Conservation (phyloP, 2,329 filamentous ascomycete species). For the Fusarium nelsonii region DNA sequence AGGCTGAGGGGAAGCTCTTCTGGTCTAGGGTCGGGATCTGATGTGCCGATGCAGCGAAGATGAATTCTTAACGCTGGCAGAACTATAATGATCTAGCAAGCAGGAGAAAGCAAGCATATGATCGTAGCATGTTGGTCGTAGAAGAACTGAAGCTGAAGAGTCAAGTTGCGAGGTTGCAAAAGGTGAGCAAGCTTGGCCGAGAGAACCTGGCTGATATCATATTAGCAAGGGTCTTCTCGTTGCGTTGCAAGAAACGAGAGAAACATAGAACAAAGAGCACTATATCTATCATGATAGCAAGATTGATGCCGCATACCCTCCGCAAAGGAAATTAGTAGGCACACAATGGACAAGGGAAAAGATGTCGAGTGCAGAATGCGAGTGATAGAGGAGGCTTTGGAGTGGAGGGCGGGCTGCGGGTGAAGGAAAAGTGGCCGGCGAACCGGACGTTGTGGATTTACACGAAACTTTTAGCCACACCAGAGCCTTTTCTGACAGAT, state of each 20-base stretch:
- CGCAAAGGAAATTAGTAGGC: background rate
- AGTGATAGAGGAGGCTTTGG: constrained; percentile 41
- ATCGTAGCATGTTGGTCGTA: background rate
- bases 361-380: constrained; percentile 25
- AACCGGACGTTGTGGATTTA: constrained; percentile 44
- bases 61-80: background rate
- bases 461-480: constrained; percentile 22
- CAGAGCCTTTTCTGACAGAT: background rate
- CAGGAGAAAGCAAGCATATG: background rate
- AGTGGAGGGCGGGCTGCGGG: constrained; percentile 30
- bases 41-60: constrained; percentile 13
- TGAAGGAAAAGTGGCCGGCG: constrained; percentile 45
- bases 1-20: constrained; percentile 39
- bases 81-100: background rate
- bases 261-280: background rate
- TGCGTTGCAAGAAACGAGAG: background rate
- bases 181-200: constrained; percentile 38
- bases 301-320: background rate
- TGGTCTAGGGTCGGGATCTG: constrained; percentile 3
- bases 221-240: constrained; percentile 18
- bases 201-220: constrained; percentile 31
- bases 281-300: background rate
- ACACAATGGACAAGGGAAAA: constrained; percentile 4
- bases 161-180: constrained; percentile 14
- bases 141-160: constrained; percentile 6